Conservation (phyloP, 208 protist genomes). For the Acanthamoeba triangularis region DNA sequence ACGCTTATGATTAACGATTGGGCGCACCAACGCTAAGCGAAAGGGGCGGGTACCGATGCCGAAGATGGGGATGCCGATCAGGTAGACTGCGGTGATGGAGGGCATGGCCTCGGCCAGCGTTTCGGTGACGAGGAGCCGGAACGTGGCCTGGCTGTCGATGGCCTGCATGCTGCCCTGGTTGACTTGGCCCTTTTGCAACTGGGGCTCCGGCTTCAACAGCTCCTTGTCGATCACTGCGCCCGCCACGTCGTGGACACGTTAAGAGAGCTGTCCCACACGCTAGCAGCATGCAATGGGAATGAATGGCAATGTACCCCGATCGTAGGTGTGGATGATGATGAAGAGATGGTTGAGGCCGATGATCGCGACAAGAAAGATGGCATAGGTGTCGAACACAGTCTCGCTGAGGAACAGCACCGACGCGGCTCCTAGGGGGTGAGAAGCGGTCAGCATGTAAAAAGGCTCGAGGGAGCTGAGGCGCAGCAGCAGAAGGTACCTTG, state of each 20-base stretch:
- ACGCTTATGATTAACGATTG: not conserved
- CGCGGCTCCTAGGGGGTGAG: not conserved
- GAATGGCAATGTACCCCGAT: not conserved
- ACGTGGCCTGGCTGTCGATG: not conserved
- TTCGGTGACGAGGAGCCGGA: not conserved
- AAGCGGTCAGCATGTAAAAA: not conserved
- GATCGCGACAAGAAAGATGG: slow-evolving; percentile 35
- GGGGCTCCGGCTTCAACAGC: slow-evolving; percentile 17
- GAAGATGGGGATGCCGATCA: slow-evolving; percentile 52
- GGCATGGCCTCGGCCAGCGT: slow-evolving; percentile 57
- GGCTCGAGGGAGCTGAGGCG: not conserved
- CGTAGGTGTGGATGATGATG: slow-evolving; percentile 50
- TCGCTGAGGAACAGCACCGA: not conserved
- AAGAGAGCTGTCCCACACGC: not conserved
- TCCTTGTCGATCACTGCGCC: slow-evolving; percentile 29
- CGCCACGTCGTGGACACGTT: too few species aligned
- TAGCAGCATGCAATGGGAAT: not conserved
- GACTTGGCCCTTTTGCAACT: not conserved
- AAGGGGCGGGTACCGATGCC: not conserved
- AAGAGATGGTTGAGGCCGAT: slow-evolving; percentile 16
- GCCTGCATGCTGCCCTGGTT: not conserved
- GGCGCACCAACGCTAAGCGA: not conserved
- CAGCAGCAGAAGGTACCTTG: not conserved
- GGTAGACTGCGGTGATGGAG: slow-evolving; percentile 43
- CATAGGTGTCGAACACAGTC: slow-evolving; percentile 30